Evolutionary conservation across 2,329 filamentous ascomycete species (phyloP).

Genomic region (Trichoderma lentiforme): DNA sequence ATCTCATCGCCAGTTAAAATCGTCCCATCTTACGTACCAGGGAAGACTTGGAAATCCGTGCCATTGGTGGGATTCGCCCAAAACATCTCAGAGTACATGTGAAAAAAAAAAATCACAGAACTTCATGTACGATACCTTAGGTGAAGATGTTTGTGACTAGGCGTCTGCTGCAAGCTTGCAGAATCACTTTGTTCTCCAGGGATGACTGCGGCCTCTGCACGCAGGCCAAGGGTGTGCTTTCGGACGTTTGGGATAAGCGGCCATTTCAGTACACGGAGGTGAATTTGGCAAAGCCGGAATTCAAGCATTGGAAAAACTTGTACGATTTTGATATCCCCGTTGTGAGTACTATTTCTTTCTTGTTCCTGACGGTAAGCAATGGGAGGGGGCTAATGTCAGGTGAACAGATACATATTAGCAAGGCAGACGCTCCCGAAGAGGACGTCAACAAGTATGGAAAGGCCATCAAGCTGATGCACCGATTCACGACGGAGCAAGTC

Average conservation of each 20-base stretch:
- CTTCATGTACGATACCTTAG: background rate
- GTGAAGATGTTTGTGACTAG: conserved; percentile 49
- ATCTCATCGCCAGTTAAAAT: background rate
- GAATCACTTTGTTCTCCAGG: conserved; percentile 74
- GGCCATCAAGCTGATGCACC: conserved; percentile 73
- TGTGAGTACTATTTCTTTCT: conserved; percentile 43
- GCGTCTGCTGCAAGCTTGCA: conserved; percentile 49
- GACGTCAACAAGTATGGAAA: conserved; percentile 53
- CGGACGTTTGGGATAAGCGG: conserved; percentile 61
- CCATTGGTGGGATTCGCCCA: background rate
- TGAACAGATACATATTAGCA: conserved; percentile 61
- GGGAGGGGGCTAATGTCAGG: background rate
- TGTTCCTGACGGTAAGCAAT: background rate
- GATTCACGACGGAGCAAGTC: conserved; percentile 66
- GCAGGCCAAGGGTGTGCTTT: conserved; percentile 65
- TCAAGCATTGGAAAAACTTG: conserved; percentile 64
- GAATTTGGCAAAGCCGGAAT: conserved; percentile 63
- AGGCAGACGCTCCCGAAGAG: conserved; percentile 48
- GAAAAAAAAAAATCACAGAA: background rate
- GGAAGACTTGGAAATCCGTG: background rate
- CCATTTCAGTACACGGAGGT: conserved; percentile 69
- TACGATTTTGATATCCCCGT: conserved; percentile 84
- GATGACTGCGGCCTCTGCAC: conserved; percentile 68
- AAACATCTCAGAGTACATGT: background rate
- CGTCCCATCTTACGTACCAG: background rate